Percentiles rank a stretch among this genome's conserved stretches.
Conservation (phyloP, 495 filamentous ascomycete species). For the Penicillium goetzii region DNA sequence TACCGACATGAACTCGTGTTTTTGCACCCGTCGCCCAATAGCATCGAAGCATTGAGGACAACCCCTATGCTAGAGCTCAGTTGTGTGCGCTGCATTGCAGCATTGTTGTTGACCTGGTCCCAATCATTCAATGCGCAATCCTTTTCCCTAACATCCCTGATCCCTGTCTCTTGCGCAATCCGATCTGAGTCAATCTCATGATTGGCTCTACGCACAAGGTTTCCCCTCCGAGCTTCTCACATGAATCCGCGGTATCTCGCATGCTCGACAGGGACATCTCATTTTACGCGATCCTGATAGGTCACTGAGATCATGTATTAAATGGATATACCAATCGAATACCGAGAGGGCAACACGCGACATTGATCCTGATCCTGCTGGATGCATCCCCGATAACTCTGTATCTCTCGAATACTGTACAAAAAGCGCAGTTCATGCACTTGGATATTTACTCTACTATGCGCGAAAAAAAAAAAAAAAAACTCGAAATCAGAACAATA, state of each 20-base stretch:
- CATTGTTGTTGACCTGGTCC: conserved; percentile 14
- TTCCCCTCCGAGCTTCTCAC: conserved; percentile 22
- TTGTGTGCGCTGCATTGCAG: neutral
- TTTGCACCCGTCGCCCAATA: neutral
- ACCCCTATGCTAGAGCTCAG: neutral
- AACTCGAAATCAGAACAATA: neutral
- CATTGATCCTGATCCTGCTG: neutral
- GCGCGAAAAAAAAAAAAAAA: no score
- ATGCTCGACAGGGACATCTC: conserved; percentile 31
- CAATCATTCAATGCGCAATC: conserved; percentile 20
- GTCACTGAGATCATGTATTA: neutral
- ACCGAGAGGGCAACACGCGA: neutral
- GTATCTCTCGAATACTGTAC: neutral
- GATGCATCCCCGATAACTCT: neutral
- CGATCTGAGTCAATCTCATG: neutral
- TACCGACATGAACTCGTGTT: neutral
- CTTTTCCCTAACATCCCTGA: conserved; percentile 16
- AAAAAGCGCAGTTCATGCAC: neutral
- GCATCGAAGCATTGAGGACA: neutral
- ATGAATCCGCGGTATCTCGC: conserved; percentile 35
- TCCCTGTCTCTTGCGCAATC: conserved; percentile 27
- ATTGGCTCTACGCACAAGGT: conserved; percentile 18
- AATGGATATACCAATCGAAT: neutral
- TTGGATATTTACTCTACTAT: neutral
- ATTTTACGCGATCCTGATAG: conserved; percentile 12